Percentiles rank a stretch among this genome's conserved stretches.
phyloP scores from a whole-genome alignment of 768 basidiomycete species.

The Daedaleopsis sinensis region DNA sequence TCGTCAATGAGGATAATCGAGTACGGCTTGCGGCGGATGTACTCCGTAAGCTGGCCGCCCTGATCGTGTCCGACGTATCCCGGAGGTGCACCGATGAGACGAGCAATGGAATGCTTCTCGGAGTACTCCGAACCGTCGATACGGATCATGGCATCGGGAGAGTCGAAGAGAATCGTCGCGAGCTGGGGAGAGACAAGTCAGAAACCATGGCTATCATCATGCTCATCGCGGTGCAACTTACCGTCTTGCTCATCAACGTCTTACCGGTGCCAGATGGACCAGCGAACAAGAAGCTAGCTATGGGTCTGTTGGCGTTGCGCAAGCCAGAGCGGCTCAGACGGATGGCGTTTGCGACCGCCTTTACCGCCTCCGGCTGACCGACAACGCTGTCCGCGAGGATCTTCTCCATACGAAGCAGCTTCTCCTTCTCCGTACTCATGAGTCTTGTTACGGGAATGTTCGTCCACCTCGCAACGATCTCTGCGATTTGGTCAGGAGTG shows the following conservation, averaged over 20 bases:
- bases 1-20: slow-evolving; percentile 85
- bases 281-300: slow-evolving; percentile 91
- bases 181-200: slow-evolving; percentile 51
- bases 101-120: slow-evolving; percentile 75
- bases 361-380: slow-evolving; percentile 90
- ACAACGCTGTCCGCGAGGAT: slow-evolving; percentile 77
- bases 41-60: slow-evolving; percentile 92
- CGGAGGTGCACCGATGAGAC: slow-evolving; percentile 74
- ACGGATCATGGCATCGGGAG: slow-evolving; percentile 88
- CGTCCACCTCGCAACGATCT: slow-evolving; percentile 94
- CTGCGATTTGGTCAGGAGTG: slow-evolving; percentile 88
- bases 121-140: slow-evolving; percentile 95
- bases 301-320: slow-evolving; percentile 83
- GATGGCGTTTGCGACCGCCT: slow-evolving; percentile 92
- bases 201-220: background rate
- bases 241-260: slow-evolving; percentile 88
- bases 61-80: slow-evolving; percentile 93
- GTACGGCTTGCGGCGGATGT: slow-evolving; percentile 90
- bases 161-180: slow-evolving; percentile 88
- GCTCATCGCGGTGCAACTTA: slow-evolving; percentile 38
- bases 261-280: slow-evolving; percentile 93
- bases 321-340: slow-evolving; percentile 92
- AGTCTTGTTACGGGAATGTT: slow-evolving; percentile 87
- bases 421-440: slow-evolving; percentile 90
- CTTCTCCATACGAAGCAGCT: slow-evolving; percentile 85